phyloP scores from a whole-genome alignment of 2,329 filamentous ascomycete genomes.

The Aureobasidium lini region DNA sequence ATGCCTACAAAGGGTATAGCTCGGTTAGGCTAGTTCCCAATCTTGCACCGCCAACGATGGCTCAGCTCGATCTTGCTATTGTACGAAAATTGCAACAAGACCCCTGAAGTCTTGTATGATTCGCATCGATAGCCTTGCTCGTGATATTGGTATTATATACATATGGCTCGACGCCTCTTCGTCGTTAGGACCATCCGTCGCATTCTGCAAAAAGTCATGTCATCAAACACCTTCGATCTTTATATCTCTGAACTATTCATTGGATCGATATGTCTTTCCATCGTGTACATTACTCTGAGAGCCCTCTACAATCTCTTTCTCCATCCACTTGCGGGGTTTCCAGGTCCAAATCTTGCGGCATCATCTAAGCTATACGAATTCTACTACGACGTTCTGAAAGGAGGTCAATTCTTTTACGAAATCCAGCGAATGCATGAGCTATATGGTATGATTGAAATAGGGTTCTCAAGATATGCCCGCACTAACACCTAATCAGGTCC shows the following conservation, averaged over 20 bases:
- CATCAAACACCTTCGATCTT: background rate
- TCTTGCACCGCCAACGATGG: no score
- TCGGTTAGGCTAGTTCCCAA: no score
- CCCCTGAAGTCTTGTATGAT: no score
- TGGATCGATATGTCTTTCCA: conserved; percentile 2
- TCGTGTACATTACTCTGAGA: conserved; percentile 13
- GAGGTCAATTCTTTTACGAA: conserved; percentile 21
- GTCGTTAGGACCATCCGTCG: no score
- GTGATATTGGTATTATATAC: no score
- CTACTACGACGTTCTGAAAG: conserved; percentile 23
- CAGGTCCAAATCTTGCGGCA: conserved; percentile 24
- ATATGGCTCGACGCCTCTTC: background rate
- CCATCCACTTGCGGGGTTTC: conserved; percentile 23
- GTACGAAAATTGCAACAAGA: no score
- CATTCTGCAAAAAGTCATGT: background rate
- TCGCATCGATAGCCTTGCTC: background rate
- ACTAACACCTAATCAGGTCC: background rate
- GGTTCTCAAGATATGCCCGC: background rate
- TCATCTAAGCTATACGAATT: conserved; percentile 23
- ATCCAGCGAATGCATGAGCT: conserved; percentile 22
- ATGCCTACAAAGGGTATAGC: no score
- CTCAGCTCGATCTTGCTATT: no score
- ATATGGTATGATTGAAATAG: conserved; percentile 19
- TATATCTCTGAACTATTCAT: background rate
- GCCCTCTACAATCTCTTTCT: conserved; percentile 21